Percentiles rank a stretch among this genome's conserved stretches.
phyloP scores from a whole-genome alignment of 192 early-diverging fungal species.

The Tieghemiomyces parasiticus region DNA sequence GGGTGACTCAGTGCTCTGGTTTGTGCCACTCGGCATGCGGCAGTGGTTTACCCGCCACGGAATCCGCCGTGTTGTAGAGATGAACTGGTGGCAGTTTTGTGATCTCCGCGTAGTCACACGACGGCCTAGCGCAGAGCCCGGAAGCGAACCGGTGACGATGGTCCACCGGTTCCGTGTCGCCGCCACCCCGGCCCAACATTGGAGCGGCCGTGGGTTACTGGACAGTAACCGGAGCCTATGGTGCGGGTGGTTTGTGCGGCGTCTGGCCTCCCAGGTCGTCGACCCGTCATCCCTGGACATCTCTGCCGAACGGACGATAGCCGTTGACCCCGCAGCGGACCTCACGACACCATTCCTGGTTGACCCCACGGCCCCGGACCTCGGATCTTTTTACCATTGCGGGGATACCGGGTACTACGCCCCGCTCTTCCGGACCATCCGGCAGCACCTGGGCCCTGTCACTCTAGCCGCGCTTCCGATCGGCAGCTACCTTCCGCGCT shows the following conservation, averaged over 20 bases:
- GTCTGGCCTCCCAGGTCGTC: neutral
- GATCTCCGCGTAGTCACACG: neutral
- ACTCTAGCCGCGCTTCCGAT: constrained; percentile 28
- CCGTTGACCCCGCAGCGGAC: too few relatives aligned
- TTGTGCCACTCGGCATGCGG: constrained; percentile 23
- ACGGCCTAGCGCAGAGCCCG: constrained; percentile 11
- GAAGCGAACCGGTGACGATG: constrained; percentile 10
- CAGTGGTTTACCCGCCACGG: constrained; percentile 18
- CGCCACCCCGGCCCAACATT: constrained; percentile 16
- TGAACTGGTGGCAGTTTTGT: constrained; percentile 26
- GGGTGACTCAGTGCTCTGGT: constrained; percentile 24
- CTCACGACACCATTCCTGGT: neutral
- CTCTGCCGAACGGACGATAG: too few relatives aligned
- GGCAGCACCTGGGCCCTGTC: constrained; percentile 21
- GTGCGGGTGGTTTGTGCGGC: constrained; percentile 21
- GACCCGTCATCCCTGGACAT: neutral
- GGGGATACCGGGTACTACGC: constrained; percentile 30
- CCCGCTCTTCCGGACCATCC: constrained; percentile 20
- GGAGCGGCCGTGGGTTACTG: constrained; percentile 27
- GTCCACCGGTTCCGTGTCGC: constrained; percentile 15
- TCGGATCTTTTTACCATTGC: constrained; percentile 26
- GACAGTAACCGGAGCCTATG: constrained; percentile 27
- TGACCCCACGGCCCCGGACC: neutral
- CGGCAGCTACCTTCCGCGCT: constrained; percentile 25
- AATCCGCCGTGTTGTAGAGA: constrained; percentile 19